Conservation (phyloP, 352 stramenopile genomes). For the Thalassiosira mediterranea region DNA sequence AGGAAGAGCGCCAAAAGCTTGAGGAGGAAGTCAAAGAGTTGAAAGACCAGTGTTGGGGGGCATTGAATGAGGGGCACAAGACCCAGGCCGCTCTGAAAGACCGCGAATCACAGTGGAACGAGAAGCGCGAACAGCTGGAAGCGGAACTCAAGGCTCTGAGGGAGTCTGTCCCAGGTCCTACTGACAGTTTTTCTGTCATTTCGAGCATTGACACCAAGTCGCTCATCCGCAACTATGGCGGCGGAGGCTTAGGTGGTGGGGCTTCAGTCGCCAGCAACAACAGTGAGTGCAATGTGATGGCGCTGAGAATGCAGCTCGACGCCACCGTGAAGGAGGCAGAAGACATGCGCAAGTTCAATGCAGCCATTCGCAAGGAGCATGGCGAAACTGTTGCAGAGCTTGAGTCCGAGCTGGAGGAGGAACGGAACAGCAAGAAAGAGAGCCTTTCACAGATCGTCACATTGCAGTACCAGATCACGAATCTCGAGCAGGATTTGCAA, state of each 20-base stretch:
- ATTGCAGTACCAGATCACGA: slow-evolving; percentile 37
- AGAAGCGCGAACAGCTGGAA: slow-evolving; percentile 26
- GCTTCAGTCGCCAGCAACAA: too few species aligned
- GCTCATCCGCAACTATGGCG: not conserved
- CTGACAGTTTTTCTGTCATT: slow-evolving; percentile 18
- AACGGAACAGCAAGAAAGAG: slow-evolving; percentile 31
- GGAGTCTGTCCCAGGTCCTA: too few species aligned
- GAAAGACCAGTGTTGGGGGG: not conserved
- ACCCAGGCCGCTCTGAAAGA: slow-evolving; percentile 13
- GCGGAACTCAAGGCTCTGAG: slow-evolving; percentile 34
- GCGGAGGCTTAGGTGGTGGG: not conserved
- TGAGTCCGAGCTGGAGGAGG: slow-evolving; percentile 42
- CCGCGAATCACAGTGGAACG: slow-evolving; percentile 27
- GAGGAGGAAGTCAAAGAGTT: slow-evolving; percentile 20
- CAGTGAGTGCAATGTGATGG: slow-evolving; percentile 1
- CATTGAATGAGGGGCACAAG: slow-evolving; percentile 30
- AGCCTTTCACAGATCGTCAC: slow-evolving; percentile 36
- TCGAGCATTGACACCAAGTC: slow-evolving; percentile 11
- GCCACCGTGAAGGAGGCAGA: slow-evolving; percentile 31
- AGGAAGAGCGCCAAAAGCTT: not conserved
- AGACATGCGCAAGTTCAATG: slow-evolving; percentile 51
- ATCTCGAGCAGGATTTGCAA: slow-evolving; percentile 49
- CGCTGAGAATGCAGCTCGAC: slow-evolving; percentile 28
- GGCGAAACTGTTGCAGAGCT: slow-evolving; percentile 39
- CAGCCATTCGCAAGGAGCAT: slow-evolving; percentile 48